These are phyloP conservation scores for Symbiodinium pilosum DNA, from an alignment of 73 alveolate species.

Conservation along the genomic window DNA sequence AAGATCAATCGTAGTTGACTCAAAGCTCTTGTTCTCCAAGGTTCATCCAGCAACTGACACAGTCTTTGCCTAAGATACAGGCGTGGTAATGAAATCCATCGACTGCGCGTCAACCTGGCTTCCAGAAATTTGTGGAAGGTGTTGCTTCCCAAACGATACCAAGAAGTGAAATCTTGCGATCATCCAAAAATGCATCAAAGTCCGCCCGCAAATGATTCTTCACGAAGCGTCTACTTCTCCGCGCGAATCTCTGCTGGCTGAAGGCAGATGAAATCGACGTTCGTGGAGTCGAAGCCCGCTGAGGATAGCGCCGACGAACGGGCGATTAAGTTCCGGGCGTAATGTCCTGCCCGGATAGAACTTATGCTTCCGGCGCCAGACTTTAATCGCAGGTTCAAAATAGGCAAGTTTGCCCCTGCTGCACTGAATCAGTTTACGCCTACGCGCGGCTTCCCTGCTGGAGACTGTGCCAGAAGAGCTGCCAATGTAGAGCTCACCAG, in stretches of 20 bases:
- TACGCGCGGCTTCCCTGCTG: background rate
- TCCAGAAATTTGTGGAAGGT: no score
- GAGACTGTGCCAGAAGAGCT: background rate
- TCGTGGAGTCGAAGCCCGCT: background rate
- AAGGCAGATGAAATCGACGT: background rate
- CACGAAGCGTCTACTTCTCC: background rate
- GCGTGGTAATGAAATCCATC: no score
- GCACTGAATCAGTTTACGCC: background rate
- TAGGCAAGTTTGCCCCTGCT: background rate
- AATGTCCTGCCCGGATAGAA: background rate
- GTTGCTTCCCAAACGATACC: background rate
- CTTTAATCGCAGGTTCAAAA: background rate
- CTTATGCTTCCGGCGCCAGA: background rate
- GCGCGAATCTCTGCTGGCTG: background rate
- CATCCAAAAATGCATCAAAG: no score
- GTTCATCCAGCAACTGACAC: no score
- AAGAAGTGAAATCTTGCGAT: background rate
- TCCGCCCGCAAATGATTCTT: background rate
- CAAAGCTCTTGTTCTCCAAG: no score
- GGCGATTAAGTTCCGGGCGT: background rate
- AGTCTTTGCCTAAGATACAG: no score
- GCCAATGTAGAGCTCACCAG: background rate
- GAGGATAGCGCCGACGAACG: background rate
- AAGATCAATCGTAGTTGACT: no score
- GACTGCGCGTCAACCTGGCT: no score